These are phyloP conservation scores for Amaranthus palmeri DNA, from an alignment of 148 eudicot genomes.

Conservation along the genomic window DNA sequence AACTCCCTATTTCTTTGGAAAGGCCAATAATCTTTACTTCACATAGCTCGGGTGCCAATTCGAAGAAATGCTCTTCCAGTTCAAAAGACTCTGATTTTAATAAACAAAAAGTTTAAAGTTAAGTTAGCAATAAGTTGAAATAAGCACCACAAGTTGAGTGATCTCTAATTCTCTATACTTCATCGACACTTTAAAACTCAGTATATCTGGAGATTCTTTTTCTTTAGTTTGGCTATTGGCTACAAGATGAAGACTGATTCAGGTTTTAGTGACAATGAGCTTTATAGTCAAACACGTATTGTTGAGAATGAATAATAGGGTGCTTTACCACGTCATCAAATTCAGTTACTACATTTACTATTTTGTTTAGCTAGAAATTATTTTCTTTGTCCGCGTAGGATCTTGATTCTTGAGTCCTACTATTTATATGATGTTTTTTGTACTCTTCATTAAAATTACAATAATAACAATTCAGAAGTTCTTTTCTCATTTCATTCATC, in stretches of 20 bases:
- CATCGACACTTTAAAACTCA: not conserved
- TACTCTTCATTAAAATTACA: too few species aligned
- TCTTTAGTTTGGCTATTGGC: not conserved
- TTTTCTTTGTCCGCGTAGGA: too few species aligned
- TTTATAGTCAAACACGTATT: too few species aligned
- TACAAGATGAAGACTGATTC: not conserved
- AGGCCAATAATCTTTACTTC: slow-evolving; percentile 76
- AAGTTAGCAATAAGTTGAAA: not conserved
- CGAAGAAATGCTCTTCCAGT: slow-evolving; percentile 86
- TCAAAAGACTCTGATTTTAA: slow-evolving; percentile 49
- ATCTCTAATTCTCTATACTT: not conserved
- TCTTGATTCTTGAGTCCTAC: too few species aligned
- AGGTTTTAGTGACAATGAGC: not conserved
- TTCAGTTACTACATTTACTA: too few species aligned
- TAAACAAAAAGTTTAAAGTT: not conserved
- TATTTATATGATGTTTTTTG: too few species aligned
- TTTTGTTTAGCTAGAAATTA: too few species aligned
- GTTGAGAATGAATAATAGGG: too few species aligned
- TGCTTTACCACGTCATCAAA: too few species aligned
- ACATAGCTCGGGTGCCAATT: slow-evolving; percentile 92
- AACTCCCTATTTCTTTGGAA: slow-evolving; percentile 91
- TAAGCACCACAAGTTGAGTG: not conserved
- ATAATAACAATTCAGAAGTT: too few species aligned
- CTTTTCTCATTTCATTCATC: too few species aligned
- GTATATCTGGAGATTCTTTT: not conserved